Evolutionary conservation across 2,329 filamentous ascomycete genomes (phyloP), one percentile per base, ranked within the genome.

Genomic region (Botrytis galanthina): DNA sequence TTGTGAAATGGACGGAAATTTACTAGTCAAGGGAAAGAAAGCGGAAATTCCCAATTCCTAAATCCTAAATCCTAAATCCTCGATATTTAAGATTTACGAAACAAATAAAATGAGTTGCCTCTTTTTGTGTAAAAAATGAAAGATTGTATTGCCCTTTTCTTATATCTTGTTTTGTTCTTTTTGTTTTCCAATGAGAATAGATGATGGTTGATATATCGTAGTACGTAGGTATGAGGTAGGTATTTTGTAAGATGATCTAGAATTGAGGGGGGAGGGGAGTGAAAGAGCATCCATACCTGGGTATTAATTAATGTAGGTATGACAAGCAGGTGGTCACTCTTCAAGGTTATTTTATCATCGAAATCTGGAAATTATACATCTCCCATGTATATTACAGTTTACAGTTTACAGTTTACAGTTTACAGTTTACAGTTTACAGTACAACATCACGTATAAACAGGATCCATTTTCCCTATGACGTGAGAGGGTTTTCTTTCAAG

Each of bases 1-100:
- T n/a, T n/a, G n/a, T n/a, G n/a, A n/a, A n/a, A 63, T 63, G 37
- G 26, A 63, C 16, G 37, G 37, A 29, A 63, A 63, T 61, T 39
- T 26, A 61, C 35, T 61, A 61, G 51, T 57, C 29, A 12, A 35
- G 29, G 57, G 18, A 18, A 42, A 20, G 37, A 29, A 62, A 39
- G 37, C 37, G 37, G 60, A 63, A 63, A 29, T 62, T 29, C 37
- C 35, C 0, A 39, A 62, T 61, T 35, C 35, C 14, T 10, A 22
- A 62, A 37, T 35, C 32, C n/a, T n/a, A n/a, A n/a, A n/a, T n/a
- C n/a, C n/a, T n/a, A n/a, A n/a, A n/a, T n/a, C n/a, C 16, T 54
- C 1, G 48, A n/a, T 7, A n/a, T 54, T n/a, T 16, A 16, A 51
- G 48, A 54, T 54, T 39, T 39, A 37, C 10, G 37, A 42, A 63